A percentile compares a stretch with the other conserved stretches of the same genome.
These are phyloP conservation scores for Jacaranda copaia DNA, from an alignment of 257 asterid species.

Conservation along the genomic window DNA sequence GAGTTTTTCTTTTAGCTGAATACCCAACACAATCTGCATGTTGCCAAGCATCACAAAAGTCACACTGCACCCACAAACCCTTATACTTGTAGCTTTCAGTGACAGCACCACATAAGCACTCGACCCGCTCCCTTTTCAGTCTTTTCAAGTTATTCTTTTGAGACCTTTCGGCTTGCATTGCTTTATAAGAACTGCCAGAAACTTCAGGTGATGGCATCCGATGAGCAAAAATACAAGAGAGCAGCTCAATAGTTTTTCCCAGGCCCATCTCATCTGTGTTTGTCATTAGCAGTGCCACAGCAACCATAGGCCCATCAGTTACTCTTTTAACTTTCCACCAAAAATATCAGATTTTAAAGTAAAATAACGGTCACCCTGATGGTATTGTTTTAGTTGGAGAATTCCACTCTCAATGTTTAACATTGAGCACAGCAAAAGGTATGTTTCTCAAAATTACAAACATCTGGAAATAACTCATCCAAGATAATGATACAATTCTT, in stretches of 20 bases:
- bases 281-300: constrained; percentile 40
- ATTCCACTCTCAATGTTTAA: neutral
- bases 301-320: constrained; percentile 42
- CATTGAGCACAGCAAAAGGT: constrained; percentile 14
- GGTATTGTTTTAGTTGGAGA: neutral
- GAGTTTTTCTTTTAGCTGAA: constrained; percentile 60
- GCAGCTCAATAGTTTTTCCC: constrained; percentile 98
- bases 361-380: constrained; percentile 17
- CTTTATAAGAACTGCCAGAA: constrained; percentile 43
- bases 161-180: constrained; percentile 47
- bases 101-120: constrained; percentile 94
- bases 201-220: constrained; percentile 70
- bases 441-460: constrained; percentile 12
- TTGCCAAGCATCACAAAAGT: constrained; percentile 98
- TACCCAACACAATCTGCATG: constrained; percentile 95
- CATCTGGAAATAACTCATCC: constrained; percentile 12
- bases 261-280: constrained; percentile 96
- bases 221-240: constrained; percentile 81
- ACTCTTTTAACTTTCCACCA: constrained; percentile 25
- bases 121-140: constrained; percentile 89
- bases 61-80: constrained; percentile 98
- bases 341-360: constrained; percentile 28
- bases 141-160: constrained; percentile 61
- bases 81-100: constrained; percentile 76
- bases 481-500: constrained; percentile 7